Evolutionary conservation across 768 basidiomycete genomes (phyloP).

Genomic region (Coprinopsis strossmayeri): DNA sequence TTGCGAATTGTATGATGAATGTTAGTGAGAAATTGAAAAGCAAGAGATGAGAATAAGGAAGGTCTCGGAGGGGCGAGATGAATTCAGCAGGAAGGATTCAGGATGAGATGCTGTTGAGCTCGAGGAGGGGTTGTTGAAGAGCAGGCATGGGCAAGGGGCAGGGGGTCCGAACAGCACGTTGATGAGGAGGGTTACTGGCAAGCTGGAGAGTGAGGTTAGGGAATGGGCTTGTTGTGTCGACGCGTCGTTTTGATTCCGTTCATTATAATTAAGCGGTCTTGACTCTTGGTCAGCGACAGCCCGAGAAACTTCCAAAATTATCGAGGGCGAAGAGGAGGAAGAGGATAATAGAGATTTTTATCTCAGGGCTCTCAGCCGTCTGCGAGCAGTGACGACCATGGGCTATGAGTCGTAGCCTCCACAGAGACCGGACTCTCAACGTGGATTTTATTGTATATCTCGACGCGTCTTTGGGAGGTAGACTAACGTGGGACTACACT

Average conservation of each 20-base stretch:
- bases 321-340: not conserved
- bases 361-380: conserved; percentile 4
- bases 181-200: conserved; percentile 40
- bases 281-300: conserved; percentile 2
- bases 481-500: too few species aligned
- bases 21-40: too few species aligned
- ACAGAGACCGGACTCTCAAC: too few species aligned
- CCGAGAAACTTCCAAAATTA: conserved; percentile 12
- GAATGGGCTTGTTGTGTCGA: too few species aligned
- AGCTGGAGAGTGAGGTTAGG: conserved; percentile 27
- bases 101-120: conserved; percentile 50
- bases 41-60: too few species aligned
- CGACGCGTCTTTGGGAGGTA: too few species aligned
- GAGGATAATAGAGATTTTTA: conserved; percentile 1
- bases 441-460: too few species aligned
- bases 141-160: conserved; percentile 29
- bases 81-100: conserved; percentile 84
- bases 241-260: too few species aligned
- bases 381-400: conserved; percentile 1
- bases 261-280: too few species aligned
- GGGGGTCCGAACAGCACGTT: conserved; percentile 84
- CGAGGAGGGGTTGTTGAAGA: conserved; percentile 1
- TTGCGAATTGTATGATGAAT: too few species aligned
- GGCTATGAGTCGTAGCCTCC: conserved; percentile 7
- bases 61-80: conserved; percentile 51